Base-by-base conservation (phyloP, 371 early-diverging fungal genomes). In the Mucor velutinosus region DNA sequence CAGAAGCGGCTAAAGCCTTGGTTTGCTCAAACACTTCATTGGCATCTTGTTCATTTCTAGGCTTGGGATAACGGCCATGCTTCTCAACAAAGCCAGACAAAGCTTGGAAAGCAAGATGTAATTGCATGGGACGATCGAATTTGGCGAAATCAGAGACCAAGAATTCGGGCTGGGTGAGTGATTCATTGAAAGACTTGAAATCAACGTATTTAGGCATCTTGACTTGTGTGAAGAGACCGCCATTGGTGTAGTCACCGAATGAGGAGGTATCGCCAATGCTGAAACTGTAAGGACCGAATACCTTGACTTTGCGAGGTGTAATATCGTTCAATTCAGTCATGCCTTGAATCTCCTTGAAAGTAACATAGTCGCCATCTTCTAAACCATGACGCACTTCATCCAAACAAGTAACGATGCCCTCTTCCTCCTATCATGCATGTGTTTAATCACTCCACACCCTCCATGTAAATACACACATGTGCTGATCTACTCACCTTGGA, bases 361-460 rank as follows among this genome's bases (percentile, higher is more conserved):
- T 94, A 39, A 99, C 99, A 76, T 86, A 89, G 74, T 97, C 97
- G 7, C 99, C 99, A 76, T 97, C 98, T 74, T 96, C 97, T 19
- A 99, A 84, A 23, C 97, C 97, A 77, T 99, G 99, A 49, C 99
- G 89, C 17, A 93, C 90, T 70, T 98, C 97, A 73, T 99, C 99
- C 70, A 99, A 81, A 76, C 96, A 96, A 17, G 97, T 95, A 23
- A 99, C 97, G 62, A 96, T 89, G 61, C 95, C 95, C 59, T 97
- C 94, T 21, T 75, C 71, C 29, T 95, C 95, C 85, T 91, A 25
- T 19, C 4, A 64, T 33, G 58, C 65, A 62, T 41, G 41, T 47
- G 10, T 30, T 30, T 30, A 30, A 30, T 30, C 30, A 30, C 30
- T 30, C 2, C 6, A 30, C 30, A 30, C 30, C 33, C 7, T 7